phyloP scores from a whole-genome alignment of 345 rosid species.

The Gossypium sturtianum region DNA sequence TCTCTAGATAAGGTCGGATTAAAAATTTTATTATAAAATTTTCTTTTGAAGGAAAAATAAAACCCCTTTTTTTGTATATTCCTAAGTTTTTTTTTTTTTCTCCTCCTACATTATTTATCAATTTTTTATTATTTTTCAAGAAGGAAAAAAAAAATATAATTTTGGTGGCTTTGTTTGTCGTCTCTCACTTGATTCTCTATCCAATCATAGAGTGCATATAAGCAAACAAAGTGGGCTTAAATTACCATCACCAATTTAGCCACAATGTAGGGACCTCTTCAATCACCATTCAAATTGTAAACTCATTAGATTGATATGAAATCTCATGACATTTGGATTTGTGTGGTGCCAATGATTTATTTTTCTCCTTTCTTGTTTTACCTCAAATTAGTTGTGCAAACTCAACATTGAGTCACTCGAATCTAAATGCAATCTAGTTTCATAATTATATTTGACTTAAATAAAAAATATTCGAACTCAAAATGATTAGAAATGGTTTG shows the following conservation, averaged over 20 bases:
- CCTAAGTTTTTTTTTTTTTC: not conserved
- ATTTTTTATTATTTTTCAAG: not conserved
- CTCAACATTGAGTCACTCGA: no score
- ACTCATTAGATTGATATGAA: constrained; percentile 35
- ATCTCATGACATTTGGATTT: constrained; percentile 2
- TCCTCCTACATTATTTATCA: not conserved
- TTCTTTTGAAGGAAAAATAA: no score
- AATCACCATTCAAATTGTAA: constrained; percentile 18
- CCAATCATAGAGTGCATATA: constrained; percentile 15
- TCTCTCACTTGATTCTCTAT: constrained; percentile 7
- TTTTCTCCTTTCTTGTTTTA: not conserved
- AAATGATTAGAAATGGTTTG: no score
- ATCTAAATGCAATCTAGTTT: no score
- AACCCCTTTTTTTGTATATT: not conserved
- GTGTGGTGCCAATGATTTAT: constrained; percentile 17
- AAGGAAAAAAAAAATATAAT: not conserved
- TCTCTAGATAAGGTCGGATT: not conserved
- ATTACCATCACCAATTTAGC: constrained; percentile 20
- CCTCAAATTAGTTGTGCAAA: no score
- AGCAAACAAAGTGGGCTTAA: constrained; percentile 30
- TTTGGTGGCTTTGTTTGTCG: constrained; percentile 32
- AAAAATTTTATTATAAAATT: not conserved
- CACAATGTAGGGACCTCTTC: constrained; percentile 35
- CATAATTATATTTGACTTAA: no score
- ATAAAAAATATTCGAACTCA: no score